Base-by-base conservation (phyloP, 2,329 filamentous ascomycete genomes). In the Trichoderma polysporum region DNA sequence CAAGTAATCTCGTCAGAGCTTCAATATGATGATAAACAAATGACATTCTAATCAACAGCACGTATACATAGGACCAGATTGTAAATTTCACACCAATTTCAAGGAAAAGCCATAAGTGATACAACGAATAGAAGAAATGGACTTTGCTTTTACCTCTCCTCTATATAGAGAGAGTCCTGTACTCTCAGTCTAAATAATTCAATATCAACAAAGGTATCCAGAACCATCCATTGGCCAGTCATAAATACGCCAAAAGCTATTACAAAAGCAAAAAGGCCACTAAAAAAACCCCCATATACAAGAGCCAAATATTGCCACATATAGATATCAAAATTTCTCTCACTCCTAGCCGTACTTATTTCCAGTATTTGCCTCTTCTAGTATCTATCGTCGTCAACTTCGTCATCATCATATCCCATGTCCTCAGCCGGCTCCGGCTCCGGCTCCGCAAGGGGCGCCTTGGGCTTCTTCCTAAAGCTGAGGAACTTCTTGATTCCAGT, bases 401-500 rank as follows among this genome's bases (percentile, higher is more conserved):
- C 13, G 2, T 50, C 45, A 4, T 74, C 71, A n/a, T 76, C 74
- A 29, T 73, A 63, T 41, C 69, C 73, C 62, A 69, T 61, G 22
- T 74, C 73, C 6, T 74, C 70, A 2, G 50, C 39, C 22, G 25
- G 27, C 15, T 52, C 49, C 25, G 73, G 70, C 22, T 73, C 72
- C 3, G 45, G 59, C 60, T 66, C 31, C 29, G 58, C 66, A 13
- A 13, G 17, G 12, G 61, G 27, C 4, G 59, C 58, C 68, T 71
- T 72, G 0, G 73, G 66, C 70, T 80, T 81, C 72, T 77, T 80
- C 68, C 76, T 77, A 68, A 84, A 74, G 70, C 82, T 84, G 25
- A 85, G 70, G 41, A 84, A 72, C 67, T 80, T 78, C 76, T 81
- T 83, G 64, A 85, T 78, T 0, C 79, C 78, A 29, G 73, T 77